Percentiles rank a stretch among this genome's conserved stretches.
Conservation (phyloP, 2,329 filamentous ascomycete genomes). For the Fusarium fracticaudum region DNA sequence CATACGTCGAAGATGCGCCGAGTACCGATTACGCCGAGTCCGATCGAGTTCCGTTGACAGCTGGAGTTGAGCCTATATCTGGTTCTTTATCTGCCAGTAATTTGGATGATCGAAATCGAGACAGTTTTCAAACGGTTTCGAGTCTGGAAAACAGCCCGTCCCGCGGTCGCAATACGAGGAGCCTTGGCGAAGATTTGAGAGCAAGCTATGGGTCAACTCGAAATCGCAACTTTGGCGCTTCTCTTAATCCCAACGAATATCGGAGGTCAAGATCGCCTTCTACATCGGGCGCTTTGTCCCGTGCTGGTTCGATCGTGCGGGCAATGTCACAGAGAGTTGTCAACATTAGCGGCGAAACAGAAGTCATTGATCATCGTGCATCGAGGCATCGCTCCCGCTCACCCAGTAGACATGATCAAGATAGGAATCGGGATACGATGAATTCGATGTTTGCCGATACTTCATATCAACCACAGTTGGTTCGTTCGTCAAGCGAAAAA, state of each 20-base stretch:
- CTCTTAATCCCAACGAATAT: slow-evolving; percentile 60
- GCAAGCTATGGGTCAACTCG: slow-evolving; percentile 61
- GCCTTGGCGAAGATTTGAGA: slow-evolving; percentile 64
- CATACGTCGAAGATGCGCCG: slow-evolving; percentile 48
- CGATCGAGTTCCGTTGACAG: slow-evolving; percentile 67
- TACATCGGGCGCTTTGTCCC: slow-evolving; percentile 70
- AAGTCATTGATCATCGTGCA: slow-evolving; percentile 78
- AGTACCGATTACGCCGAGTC: slow-evolving; percentile 60
- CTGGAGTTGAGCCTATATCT: slow-evolving; percentile 64
- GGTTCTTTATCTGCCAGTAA: slow-evolving; percentile 56
- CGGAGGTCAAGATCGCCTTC: slow-evolving; percentile 71
- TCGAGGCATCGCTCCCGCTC: slow-evolving; percentile 69
- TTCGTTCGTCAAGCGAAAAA: slow-evolving; percentile 59
- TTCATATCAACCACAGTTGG: slow-evolving; percentile 61
- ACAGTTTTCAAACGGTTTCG: slow-evolving; percentile 67
- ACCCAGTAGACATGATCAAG: slow-evolving; percentile 56
- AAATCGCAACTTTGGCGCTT: slow-evolving; percentile 66
- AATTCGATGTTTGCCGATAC: slow-evolving; percentile 56
- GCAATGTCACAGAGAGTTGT: slow-evolving; percentile 97
- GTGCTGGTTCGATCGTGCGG: slow-evolving; percentile 79
- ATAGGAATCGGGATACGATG: slow-evolving; percentile 39
- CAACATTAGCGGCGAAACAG: slow-evolving; percentile 93
- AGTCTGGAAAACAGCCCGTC: slow-evolving; percentile 66
- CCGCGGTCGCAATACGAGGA: slow-evolving; percentile 63
- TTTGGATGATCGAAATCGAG: slow-evolving; percentile 55